Evolutionary conservation across 495 filamentous ascomycete genomes (phyloP), one percentile per base, ranked within the genome.

Genomic region (Daldinia childiae): DNA sequence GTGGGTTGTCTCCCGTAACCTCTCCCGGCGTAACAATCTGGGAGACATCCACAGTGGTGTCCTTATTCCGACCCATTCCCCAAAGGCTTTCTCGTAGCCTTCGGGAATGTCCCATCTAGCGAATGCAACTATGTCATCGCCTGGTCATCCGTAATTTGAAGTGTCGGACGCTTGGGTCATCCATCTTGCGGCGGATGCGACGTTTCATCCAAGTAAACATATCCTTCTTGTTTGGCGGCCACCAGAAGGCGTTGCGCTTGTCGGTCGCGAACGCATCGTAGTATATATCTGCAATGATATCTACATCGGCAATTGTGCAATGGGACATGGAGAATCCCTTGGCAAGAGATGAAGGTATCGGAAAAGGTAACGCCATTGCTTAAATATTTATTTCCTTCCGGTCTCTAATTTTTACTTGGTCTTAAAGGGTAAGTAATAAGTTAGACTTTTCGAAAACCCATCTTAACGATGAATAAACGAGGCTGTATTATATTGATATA

Each of bases 91-190:
- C 38, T 60, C 73, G 58, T 72, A 56, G 5, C 76, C 76, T 38
- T 68, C 32, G 41, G 76, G 76, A 9, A 78, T 72, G 27, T 73
- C 74, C 76, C 76, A 78, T 17, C 76, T 61, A 11, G 68, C 57
- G n/a, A 72, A 78, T 2, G 73, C 71, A 15, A 76, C 76, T 7
- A 78, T 6, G 11, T 76, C 68, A 0, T 56, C 63, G 48, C 51
- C 17, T 65, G 8, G 21, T 19, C 19, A 48, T 76, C 69, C 24
- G 65, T 58, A 29, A 78, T 36, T 70, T 66, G 64, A 68, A 76
- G 64, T 78, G 76, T 5, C 74, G 74, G 12, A 61, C 58, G 36
- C 29, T 58, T n/a, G 17, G 73, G 32, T 74, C 62, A 11, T 43
- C 38, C 66, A 78, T 64, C 50, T 74, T 78, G 15, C 48, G 54